phyloP scores from a whole-genome alignment of 1,139 yeast species.

The Lizanozyma gosingica region DNA sequence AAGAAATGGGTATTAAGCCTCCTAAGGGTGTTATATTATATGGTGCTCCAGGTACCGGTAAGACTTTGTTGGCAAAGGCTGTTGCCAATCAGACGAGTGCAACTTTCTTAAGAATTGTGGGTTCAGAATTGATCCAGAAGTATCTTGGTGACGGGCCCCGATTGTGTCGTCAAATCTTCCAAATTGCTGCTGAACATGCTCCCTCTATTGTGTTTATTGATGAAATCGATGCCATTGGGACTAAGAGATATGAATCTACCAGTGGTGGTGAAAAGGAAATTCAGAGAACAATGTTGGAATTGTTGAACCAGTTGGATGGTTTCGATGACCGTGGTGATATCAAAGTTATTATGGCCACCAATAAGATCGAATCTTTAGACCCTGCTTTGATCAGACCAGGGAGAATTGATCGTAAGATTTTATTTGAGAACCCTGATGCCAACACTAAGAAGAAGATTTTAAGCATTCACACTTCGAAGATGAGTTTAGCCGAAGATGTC shows the following conservation, averaged over 20 bases:
- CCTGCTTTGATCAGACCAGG: conserved; percentile 99
- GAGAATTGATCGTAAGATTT: conserved; percentile 93
- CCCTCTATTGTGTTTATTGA: conserved; percentile 97
- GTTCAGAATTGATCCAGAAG: conserved; percentile 94
- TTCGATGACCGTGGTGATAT: conserved; percentile 98
- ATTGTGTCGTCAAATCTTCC: conserved; percentile 88
- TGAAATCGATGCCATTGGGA: conserved; percentile 98
- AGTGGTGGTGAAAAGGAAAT: conserved; percentile 98
- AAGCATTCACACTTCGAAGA: conserved; percentile 87
- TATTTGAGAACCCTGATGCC: conserved; percentile 94
- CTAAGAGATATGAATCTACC: conserved; percentile 91
- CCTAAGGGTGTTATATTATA: conserved; percentile 98
- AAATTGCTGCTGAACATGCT: conserved; percentile 94
- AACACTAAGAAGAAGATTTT: conserved; percentile 89
- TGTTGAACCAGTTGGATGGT: conserved; percentile 94
- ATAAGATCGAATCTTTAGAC: conserved; percentile 88
- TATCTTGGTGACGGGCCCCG: conserved; percentile 98
- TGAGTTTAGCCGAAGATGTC: conserved; percentile 85
- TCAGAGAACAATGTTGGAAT: conserved; percentile 97
- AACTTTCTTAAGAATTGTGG: conserved; percentile 91
- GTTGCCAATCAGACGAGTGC: conserved; percentile 98
- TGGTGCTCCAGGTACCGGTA: conserved; percentile 99
- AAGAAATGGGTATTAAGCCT: conserved; percentile 98
- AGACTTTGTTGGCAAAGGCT: conserved; percentile 93
- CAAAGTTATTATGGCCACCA: conserved; percentile 98